Evolutionary conservation across 2,329 filamentous ascomycete species (phyloP).

Genomic region (Colletotrichum tanaceti): DNA sequence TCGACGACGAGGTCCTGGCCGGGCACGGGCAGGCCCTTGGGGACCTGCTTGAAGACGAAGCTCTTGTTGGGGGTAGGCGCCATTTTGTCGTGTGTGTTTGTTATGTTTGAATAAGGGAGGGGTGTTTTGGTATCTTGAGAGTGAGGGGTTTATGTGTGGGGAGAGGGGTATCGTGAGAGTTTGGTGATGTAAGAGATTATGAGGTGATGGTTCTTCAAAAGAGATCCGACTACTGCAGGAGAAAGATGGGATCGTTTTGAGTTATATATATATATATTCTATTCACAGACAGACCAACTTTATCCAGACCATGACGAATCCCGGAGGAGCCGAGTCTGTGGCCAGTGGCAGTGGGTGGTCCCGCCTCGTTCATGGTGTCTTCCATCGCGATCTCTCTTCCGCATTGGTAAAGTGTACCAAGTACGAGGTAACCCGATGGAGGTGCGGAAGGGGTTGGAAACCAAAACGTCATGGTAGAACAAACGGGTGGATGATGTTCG

Average conservation of each 20-base stretch:
- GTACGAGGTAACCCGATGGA: neutral
- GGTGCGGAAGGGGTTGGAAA: conserved; percentile 26
- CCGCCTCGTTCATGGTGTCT: neutral
- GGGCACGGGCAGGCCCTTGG: conserved; percentile 72
- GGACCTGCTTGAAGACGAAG: conserved; percentile 78
- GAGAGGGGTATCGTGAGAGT: no score
- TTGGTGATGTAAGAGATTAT: neutral
- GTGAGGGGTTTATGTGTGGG: no score
- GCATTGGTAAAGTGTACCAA: neutral
- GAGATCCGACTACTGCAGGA: neutral
- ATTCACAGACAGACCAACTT: neutral
- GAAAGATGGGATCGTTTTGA: neutral
- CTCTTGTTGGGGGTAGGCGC: conserved; percentile 74
- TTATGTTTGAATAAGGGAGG: no score
- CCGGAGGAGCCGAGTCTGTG: conserved; percentile 20
- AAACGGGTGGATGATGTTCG: neutral
- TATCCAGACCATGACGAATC: conserved; percentile 17
- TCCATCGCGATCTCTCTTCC: neutral
- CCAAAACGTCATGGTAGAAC: conserved; percentile 38
- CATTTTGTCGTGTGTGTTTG: conserved; percentile 45
- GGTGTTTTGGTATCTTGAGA: neutral
- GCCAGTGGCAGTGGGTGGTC: conserved; percentile 2
- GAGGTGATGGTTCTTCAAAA: neutral
- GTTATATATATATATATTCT: conserved; percentile 28
- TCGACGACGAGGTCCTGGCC: conserved; percentile 79